Conservation (phyloP, 305 asterid species). For the Withania somnifera region DNA sequence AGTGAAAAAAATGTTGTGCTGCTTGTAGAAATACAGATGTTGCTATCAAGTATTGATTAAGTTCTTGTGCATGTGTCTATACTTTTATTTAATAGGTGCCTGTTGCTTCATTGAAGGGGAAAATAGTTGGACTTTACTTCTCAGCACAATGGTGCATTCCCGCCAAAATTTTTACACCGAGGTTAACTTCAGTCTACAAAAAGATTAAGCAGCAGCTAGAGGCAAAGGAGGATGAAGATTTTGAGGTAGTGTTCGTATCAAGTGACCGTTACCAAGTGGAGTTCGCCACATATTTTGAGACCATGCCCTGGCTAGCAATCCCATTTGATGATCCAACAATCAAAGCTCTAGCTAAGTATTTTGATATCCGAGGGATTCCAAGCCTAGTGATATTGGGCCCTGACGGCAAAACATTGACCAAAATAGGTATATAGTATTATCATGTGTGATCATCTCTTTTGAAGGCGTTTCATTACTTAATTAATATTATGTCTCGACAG, state of each 20-base stretch:
- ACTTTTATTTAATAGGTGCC: conserved; percentile 29
- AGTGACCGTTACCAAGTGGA: conserved; percentile 41
- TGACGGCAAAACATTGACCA: conserved; percentile 58
- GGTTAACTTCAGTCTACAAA: conserved; percentile 38
- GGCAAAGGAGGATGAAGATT: conserved; percentile 9
- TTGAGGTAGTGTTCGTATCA: conserved; percentile 53
- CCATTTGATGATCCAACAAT: conserved; percentile 41
- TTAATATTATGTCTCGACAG: neutral
- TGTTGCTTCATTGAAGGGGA: conserved; percentile 29
- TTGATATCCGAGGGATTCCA: conserved; percentile 52
- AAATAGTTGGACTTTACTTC: conserved; percentile 59
- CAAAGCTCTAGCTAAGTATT: conserved; percentile 34
- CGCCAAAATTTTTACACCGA: conserved; percentile 33
- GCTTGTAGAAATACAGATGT: neutral
- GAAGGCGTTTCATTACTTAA: neutral
- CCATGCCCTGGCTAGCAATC: conserved; percentile 69
- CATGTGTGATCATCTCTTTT: neutral
- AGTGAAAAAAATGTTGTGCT: neutral
- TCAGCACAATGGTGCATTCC: conserved; percentile 68
- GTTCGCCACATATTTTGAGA: conserved; percentile 26
- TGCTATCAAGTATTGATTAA: neutral
- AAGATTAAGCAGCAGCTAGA: conserved; percentile 26
- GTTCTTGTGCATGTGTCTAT: neutral
- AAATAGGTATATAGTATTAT: conserved; percentile 5
- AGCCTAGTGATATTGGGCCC: conserved; percentile 51